A percentile compares a stretch with the other conserved stretches of the same genome.
phyloP scores from a whole-genome alignment of 768 basidiomycete genomes.

The Lactarius sp. region DNA sequence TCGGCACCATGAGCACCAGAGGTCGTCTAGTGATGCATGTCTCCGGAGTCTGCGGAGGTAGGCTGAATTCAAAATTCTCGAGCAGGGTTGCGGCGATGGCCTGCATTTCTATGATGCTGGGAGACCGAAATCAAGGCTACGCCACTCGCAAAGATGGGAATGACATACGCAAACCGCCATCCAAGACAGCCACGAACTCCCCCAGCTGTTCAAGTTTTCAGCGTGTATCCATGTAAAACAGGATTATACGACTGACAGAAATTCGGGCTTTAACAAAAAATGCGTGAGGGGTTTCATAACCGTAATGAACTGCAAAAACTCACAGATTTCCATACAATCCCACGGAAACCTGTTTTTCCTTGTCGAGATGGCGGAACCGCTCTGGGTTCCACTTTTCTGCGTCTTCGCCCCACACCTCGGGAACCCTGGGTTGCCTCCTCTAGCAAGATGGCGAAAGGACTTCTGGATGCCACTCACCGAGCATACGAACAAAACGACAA shows the following conservation, averaged over 20 bases:
- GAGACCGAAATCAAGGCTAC: neutral
- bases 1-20: slow-evolving; percentile 33
- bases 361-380: slow-evolving; percentile 27
- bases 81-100: slow-evolving; percentile 34
- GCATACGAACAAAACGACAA: slow-evolving; percentile 33
- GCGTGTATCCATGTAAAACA: neutral
- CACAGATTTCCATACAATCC: slow-evolving; percentile 27
- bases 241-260: slow-evolving; percentile 2
- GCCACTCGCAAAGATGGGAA: neutral
- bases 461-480: slow-evolving; percentile 27
- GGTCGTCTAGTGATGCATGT: slow-evolving; percentile 33
- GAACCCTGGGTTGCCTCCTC: slow-evolving; percentile 21
- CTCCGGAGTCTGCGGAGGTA: slow-evolving; percentile 29
- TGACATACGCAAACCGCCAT: slow-evolving; percentile 32
- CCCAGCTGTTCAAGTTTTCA: slow-evolving; percentile 18
- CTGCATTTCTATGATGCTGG: slow-evolving; percentile 35
- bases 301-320: neutral
- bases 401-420: slow-evolving; percentile 33
- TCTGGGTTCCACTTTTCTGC: slow-evolving; percentile 32
- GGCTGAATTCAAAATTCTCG: slow-evolving; percentile 34
- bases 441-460: neutral
- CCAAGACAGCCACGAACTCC: slow-evolving; percentile 26
- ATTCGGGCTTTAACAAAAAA: neutral
- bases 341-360: slow-evolving; percentile 23
- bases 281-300: neutral